Base-by-base conservation (phyloP, 2,329 filamentous ascomycete species). In the Cryphonectria parasitica region DNA sequence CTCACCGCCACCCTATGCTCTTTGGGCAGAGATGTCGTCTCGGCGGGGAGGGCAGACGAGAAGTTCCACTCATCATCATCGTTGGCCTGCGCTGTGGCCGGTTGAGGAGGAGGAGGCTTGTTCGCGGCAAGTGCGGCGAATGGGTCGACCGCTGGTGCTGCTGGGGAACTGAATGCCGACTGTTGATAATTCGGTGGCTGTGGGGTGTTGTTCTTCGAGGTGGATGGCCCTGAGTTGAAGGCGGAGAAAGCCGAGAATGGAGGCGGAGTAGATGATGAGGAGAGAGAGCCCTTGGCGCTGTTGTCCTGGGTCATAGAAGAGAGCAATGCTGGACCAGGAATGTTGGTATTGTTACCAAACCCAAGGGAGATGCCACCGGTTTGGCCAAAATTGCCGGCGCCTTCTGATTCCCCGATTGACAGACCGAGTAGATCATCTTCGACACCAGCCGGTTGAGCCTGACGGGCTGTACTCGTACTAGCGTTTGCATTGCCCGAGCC, bases 1-100 rank as follows among this genome's bases (percentile, higher is more conserved):
- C 89, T 90, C 60, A 98, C 88, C 3, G 85, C 86, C 28, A 91
- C 83, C 64, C 88, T 88, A 74, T 93, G 88, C 66, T 89, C 86
- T 67, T 82, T 85, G 1, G 90, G 89, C 45, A 72, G 81, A 25
- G 84, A 77, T 67, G 83, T 77, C 22, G 80, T 73, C 72, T 88
- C 85, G 2, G 85, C 80, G 39, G 95, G 95, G 19, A 98, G 85
- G 0, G 95, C 91, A 0, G 95, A 98, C 3, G 93, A 90, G 79
- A 98, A 98, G 34, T 90, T 92, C 95, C 95, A 98, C 77, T 98
- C 95, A 74, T 98, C 95, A 66, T 98, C 95, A 62, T 92, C 89
- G 66, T 83, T 84, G 10, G 82, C 77, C 11, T 76, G 74, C 3
- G 77, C 54, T 0, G 79, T 79, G 11, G 78, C 66, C 6, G 82